phyloP scores from a whole-genome alignment of 129 eudicot genomes.

The Helianthus tuberosus region DNA sequence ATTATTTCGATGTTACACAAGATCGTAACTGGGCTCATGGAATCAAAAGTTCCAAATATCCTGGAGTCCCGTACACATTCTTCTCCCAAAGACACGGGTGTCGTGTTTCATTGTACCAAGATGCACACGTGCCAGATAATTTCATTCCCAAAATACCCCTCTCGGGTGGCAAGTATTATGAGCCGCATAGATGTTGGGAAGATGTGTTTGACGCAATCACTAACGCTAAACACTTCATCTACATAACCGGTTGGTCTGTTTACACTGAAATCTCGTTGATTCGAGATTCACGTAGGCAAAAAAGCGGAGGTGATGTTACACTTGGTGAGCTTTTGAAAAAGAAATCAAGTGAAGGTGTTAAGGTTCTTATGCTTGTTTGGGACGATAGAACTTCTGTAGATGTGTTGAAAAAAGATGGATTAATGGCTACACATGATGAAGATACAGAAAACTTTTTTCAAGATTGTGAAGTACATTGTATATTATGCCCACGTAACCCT shows the following conservation, averaged over 20 bases:
- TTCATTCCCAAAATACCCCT: slow-evolving; percentile 70
- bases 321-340: slow-evolving; percentile 88
- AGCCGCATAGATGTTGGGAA: slow-evolving; percentile 80
- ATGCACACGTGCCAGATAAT: slow-evolving; percentile 73
- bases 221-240: slow-evolving; percentile 68
- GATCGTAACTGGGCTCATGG: slow-evolving; percentile 71
- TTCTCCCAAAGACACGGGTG: slow-evolving; percentile 62
- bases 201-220: slow-evolving; percentile 76
- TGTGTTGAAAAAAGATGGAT: slow-evolving; percentile 67
- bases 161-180: slow-evolving; percentile 56
- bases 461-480: slow-evolving; percentile 62
- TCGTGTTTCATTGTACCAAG: slow-evolving; percentile 70
- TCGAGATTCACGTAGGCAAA: slow-evolving; percentile 72
- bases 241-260: slow-evolving; percentile 85
- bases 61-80: slow-evolving; percentile 79
- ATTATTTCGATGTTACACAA: slow-evolving; percentile 62
- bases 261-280: slow-evolving; percentile 70
- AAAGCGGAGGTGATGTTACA: slow-evolving; percentile 64
- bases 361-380: slow-evolving; percentile 73
- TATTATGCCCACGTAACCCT: slow-evolving; percentile 76
- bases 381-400: slow-evolving; percentile 71
- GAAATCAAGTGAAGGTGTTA: slow-evolving; percentile 78
- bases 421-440: slow-evolving; percentile 89
- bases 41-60: slow-evolving; percentile 55
- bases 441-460: slow-evolving; percentile 63